Base-by-base conservation (phyloP, 345 rosid genomes). In the Eucalyptus coolabah region DNA sequence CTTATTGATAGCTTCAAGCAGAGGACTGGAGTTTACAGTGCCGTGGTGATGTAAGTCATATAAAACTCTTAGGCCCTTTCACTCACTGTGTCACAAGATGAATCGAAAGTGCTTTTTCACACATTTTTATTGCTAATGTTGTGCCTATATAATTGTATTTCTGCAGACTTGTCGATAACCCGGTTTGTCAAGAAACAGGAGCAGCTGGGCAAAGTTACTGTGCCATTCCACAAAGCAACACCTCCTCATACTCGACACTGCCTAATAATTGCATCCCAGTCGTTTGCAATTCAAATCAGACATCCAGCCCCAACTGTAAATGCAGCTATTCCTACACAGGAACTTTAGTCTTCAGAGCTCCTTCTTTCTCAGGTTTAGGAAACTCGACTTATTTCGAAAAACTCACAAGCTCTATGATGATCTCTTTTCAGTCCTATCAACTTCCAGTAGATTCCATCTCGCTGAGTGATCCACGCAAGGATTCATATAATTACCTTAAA, bases 271-370 rank as follows among this genome's bases (percentile, higher is more conserved):
- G 99, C 88, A 24, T 19, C 5, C 93, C 90, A 51, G 0, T 12
- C 45, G 23, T 87, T 15, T 96, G 99, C 91, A 50, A 50, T 63
- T 50, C 88, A 4, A 91, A 85, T 63, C 92, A 88, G 92, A 88
- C 51, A 90, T 90, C 98, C 37, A 96, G 96, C 92, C 95, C 98
- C 59, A 87, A 56, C 32, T 98, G 99, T 83, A 77, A 59, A 23
- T 98, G 99, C 88, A 93, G 94, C 17, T 80, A 92, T 91, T 94
- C 99, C 34, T 93, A 93, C 92, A 94, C 83, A 17, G 99, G 99
- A 91, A 89, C 87, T 50, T 81, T 98, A 88, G 8, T 4, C 50
- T 95, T 98, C 92, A 94, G 97, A 72, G 93, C 97, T 89, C 92
- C 95, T 92, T 89, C 94, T 19, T 97, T 97, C 93, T 96, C 99